Evolutionary conservation across 768 basidiomycete species (phyloP).

Genomic region (Russula earlei): DNA sequence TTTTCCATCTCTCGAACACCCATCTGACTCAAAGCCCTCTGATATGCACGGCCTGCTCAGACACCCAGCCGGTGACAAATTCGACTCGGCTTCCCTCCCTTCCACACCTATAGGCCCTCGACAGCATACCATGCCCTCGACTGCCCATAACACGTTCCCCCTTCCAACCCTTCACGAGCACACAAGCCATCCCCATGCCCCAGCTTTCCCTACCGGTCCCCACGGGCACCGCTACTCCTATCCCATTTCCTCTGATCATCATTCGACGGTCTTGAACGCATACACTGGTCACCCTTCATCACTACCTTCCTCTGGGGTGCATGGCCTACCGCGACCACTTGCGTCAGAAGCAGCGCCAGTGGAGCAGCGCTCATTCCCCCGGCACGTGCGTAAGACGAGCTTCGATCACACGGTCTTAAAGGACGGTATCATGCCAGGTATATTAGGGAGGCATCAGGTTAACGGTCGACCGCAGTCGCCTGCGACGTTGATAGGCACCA

Average conservation of each 20-base stretch:
- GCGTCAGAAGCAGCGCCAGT: constrained; percentile 24
- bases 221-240: constrained; percentile 13
- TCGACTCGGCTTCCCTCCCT: constrained; percentile 21
- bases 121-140: constrained; percentile 25
- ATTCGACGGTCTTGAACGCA: neutral
- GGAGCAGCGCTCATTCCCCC: constrained; percentile 55
- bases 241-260: constrained; percentile 3
- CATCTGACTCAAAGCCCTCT: constrained; percentile 25
- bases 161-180: constrained; percentile 18
- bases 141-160: constrained; percentile 10
- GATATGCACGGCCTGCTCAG: constrained; percentile 38
- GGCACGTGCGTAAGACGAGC: constrained; percentile 87
- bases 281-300: constrained; percentile 48
- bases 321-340: constrained; percentile 41
- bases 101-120: constrained; percentile 25
- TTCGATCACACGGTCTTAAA: constrained; percentile 86
- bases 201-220: neutral
- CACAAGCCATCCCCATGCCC: neutral
- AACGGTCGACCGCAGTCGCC: constrained; percentile 65
- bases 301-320: constrained; percentile 60
- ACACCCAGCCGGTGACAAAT: constrained; percentile 18
- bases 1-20: constrained; percentile 20
- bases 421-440: constrained; percentile 47
- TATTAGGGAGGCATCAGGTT: constrained; percentile 68
- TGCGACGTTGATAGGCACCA: constrained; percentile 57